phyloP scores from a whole-genome alignment of 2,329 filamentous ascomycete species.

The Botryotinia narcissicola region DNA sequence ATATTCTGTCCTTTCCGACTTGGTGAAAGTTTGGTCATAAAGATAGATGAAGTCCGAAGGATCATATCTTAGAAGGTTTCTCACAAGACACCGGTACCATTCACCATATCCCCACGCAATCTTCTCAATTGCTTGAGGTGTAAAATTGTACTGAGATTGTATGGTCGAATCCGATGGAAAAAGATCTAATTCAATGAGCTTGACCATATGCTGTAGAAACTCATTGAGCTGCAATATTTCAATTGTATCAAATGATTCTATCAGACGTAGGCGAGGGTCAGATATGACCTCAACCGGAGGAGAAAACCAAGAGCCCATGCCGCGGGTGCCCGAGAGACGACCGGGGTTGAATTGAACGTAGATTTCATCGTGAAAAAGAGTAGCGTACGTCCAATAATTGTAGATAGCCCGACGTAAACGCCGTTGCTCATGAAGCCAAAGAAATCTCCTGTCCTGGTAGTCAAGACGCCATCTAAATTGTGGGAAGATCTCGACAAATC shows the following conservation, averaged over 20 bases:
- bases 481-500: slow-evolving; percentile 38
- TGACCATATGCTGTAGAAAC: slow-evolving; percentile 33
- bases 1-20: slow-evolving; percentile 33
- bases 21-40: slow-evolving; percentile 34
- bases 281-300: slow-evolving; percentile 27
- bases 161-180: slow-evolving; percentile 36
- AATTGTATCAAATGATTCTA: slow-evolving; percentile 33
- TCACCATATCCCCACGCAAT: slow-evolving; percentile 36
- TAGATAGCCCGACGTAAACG: slow-evolving; percentile 36
- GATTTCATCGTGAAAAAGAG: slow-evolving; percentile 36
- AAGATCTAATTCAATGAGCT: slow-evolving; percentile 34
- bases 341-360: slow-evolving; percentile 33
- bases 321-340: neutral
- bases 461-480: slow-evolving; percentile 36
- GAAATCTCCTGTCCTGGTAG: slow-evolving; percentile 35
- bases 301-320: neutral
- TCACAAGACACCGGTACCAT: slow-evolving; percentile 30
- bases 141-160: slow-evolving; percentile 32
- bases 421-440: slow-evolving; percentile 32
- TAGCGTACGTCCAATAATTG: slow-evolving; percentile 37
- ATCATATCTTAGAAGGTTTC: slow-evolving; percentile 33
- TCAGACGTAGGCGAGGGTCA: slow-evolving; percentile 34
- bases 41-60: slow-evolving; percentile 35
- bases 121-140: slow-evolving; percentile 29
- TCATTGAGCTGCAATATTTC: slow-evolving; percentile 36